These are phyloP conservation scores for Naganishia cerealis DNA, from an alignment of 1,284 basidiomycete genomes.

Conservation along the genomic window DNA sequence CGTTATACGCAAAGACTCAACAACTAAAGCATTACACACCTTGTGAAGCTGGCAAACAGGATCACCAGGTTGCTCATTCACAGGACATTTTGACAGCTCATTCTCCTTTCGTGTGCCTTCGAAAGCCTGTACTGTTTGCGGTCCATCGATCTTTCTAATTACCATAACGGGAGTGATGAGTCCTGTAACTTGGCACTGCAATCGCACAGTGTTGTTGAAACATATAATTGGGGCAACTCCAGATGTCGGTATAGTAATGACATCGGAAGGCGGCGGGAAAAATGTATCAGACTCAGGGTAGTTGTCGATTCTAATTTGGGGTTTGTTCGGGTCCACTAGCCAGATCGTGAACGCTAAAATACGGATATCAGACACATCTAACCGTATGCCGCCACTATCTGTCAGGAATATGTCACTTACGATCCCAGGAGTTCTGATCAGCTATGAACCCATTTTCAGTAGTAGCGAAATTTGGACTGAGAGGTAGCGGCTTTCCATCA, in stretches of 20 bases:
- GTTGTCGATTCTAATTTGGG: slow-evolving; percentile 68
- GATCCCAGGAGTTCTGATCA: slow-evolving; percentile 61
- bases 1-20: neutral
- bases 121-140: slow-evolving; percentile 83
- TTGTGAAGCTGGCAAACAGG: slow-evolving; percentile 94
- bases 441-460: slow-evolving; percentile 52
- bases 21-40: slow-evolving; percentile 34
- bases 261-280: slow-evolving; percentile 84
- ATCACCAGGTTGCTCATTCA: slow-evolving; percentile 85
- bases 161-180: slow-evolving; percentile 88
- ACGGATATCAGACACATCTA: neutral
- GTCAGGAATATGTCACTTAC: slow-evolving; percentile 29
- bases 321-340: slow-evolving; percentile 65
- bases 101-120: slow-evolving; percentile 50
- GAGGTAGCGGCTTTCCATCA: slow-evolving; percentile 80
- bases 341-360: slow-evolving; percentile 79
- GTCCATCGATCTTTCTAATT: slow-evolving; percentile 88
- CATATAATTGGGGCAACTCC: slow-evolving; percentile 70
- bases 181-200: slow-evolving; percentile 91
- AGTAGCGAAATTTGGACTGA: slow-evolving; percentile 48
- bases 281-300: neutral
- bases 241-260: slow-evolving; percentile 72
- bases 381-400: neutral
- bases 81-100: slow-evolving; percentile 58
- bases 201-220: slow-evolving; percentile 92